Evolutionary conservation across 495 filamentous ascomycete genomes (phyloP).

Genomic region (Podospora conica): DNA sequence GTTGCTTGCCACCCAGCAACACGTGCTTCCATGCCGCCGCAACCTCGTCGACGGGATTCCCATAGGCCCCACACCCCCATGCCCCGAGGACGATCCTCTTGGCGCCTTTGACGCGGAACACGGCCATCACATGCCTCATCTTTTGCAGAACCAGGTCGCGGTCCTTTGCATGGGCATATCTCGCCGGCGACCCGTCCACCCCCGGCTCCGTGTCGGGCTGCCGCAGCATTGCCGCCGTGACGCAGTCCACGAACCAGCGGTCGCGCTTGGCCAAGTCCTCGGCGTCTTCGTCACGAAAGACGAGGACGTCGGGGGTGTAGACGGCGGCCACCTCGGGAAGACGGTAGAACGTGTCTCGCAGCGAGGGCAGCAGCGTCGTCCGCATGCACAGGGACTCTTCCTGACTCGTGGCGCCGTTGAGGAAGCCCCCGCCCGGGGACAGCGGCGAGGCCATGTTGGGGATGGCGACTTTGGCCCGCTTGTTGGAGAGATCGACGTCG

Average conservation of each 20-base stretch:
- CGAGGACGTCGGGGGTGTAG: slow-evolving; percentile 48
- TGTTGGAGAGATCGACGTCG: slow-evolving; percentile 14
- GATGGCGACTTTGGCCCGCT: slow-evolving; percentile 35
- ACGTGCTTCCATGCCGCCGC: slow-evolving; percentile 54
- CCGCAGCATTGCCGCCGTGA: slow-evolving; percentile 51
- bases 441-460: slow-evolving; percentile 60
- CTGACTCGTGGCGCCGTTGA: slow-evolving; percentile 52
- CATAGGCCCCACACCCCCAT: slow-evolving; percentile 62
- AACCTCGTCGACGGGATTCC: slow-evolving; percentile 57
- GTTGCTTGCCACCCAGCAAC: slow-evolving; percentile 37
- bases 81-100: slow-evolving; percentile 56
- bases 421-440: slow-evolving; percentile 52
- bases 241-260: slow-evolving; percentile 48
- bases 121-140: slow-evolving; percentile 53
- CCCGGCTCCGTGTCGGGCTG: slow-evolving; percentile 37
- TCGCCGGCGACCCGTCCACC: slow-evolving; percentile 12
- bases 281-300: slow-evolving; percentile 19
- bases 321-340: slow-evolving; percentile 45
- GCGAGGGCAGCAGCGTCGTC: slow-evolving; percentile 52
- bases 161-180: slow-evolving; percentile 36
- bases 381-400: slow-evolving; percentile 63
- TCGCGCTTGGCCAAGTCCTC: slow-evolving; percentile 11
- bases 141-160: slow-evolving; percentile 50
- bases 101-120: slow-evolving; percentile 47
- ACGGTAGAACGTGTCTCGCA: slow-evolving; percentile 52